Conservation (phyloP, 2,329 filamentous ascomycete species). For the Aquanectria penicillioides region DNA sequence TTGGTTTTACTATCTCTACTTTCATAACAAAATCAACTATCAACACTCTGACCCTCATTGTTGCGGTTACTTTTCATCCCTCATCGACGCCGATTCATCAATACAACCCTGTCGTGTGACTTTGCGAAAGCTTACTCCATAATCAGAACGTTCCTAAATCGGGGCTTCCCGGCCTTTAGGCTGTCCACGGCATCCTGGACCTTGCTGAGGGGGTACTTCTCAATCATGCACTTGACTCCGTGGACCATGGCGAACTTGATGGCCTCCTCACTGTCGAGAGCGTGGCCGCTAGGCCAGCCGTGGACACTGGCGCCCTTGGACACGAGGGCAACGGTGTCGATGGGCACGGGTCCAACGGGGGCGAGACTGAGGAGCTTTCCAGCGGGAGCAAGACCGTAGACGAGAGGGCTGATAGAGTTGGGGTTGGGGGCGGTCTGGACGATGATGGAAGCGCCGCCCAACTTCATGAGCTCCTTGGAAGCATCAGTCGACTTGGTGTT, state of each 20-base stretch:
- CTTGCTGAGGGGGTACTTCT: slow-evolving; percentile 69
- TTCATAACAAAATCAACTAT: too few relatives aligned
- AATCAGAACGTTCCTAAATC: slow-evolving; percentile 57
- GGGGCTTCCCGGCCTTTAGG: slow-evolving; percentile 52
- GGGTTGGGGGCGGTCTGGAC: slow-evolving; percentile 72
- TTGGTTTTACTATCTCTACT: too few relatives aligned
- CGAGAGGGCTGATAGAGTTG: slow-evolving; percentile 61
- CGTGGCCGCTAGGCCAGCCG: slow-evolving; percentile 71
- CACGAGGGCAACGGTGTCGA: slow-evolving; percentile 56
- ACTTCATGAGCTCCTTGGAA: slow-evolving; percentile 57
- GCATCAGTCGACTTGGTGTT: slow-evolving; percentile 63
- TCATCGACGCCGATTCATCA: neutral
- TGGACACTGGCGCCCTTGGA: slow-evolving; percentile 67
- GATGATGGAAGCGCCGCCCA: slow-evolving; percentile 71
- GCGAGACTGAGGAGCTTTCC: slow-evolving; percentile 72
- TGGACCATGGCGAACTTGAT: slow-evolving; percentile 72
- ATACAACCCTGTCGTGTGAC: neutral
- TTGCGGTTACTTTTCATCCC: neutral
- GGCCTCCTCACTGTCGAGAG: slow-evolving; percentile 72
- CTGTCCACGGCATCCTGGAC: slow-evolving; percentile 56
- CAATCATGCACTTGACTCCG: slow-evolving; percentile 70
- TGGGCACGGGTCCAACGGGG: slow-evolving; percentile 55
- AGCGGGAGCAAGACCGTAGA: slow-evolving; percentile 61
- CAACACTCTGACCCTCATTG: too few relatives aligned
- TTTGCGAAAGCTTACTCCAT: slow-evolving; percentile 44